Base-by-base conservation (phyloP, 768 basidiomycete species). In the Calocybe gangraenosa region DNA sequence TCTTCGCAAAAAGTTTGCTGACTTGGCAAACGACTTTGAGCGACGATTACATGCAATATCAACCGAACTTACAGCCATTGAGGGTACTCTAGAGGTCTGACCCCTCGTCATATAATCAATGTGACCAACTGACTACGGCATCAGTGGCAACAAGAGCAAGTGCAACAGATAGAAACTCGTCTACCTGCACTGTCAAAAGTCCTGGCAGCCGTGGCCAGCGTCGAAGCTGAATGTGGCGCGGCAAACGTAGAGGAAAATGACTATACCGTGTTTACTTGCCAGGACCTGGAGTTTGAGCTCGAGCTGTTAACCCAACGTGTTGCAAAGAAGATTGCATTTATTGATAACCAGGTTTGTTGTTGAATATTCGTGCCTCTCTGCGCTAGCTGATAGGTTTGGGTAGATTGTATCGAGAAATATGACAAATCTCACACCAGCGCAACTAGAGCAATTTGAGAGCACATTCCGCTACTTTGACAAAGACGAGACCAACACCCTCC, bases 241-340 rank as follows among this genome's bases (percentile, higher is more conserved):
- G 94, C 93, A 8, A 96, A 98, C 49, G 86, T 97, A 5, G 95
- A 98, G 58, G 94, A 96, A 64, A 97, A 96, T 59, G 95, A 98
- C 60, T 89, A 94, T 61, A 95, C 92, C 0, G 81, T 95, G 2
- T 87, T 94, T 58, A 90, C 88, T 3, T 81, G 74, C 51, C 87
- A 91, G 63, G 94, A 97, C 62, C 73, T 96, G 33, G 82, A 84
- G 47, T 96, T 93, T 52, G 94, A 98, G 65, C 73, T 93, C 1
- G 85, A 85, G 60, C 71, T 93, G 10, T 75, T 95, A 17, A 78
- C 82, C 35, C 85, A 87, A 55, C 86, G 82, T 30, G 77, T 96
- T 15, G 75, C 76, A 17, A 92, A 91, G 74, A 92, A 96, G 73
- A 80, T 94, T n/a, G 79, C 86, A 0, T 98, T 98, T 62, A 87